Base-by-base conservation (phyloP, 306 rosid species). In the Malus asiatica region DNA sequence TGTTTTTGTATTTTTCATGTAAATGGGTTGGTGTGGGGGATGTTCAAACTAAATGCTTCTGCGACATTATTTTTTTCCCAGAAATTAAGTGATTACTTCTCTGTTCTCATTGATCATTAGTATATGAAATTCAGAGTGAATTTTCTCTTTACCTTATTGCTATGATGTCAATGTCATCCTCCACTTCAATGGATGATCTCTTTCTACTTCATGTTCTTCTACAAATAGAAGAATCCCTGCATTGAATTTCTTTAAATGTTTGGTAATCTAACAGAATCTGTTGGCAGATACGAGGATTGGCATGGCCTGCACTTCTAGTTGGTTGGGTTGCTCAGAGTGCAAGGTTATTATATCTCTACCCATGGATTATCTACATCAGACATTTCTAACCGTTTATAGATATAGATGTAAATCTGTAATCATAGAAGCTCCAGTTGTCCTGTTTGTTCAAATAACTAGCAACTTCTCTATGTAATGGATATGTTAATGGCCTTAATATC, bases 311-410 rank as follows among this genome's bases (percentile, higher is more conserved):
- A 75, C 68, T 89, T 79, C 93, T 91, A 78, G 73, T 84, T 72
- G 96, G 93, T 76, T 83, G 83, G 84, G 88, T 91, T 81, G 84
- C 96, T 81, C 96, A 91, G 48, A 89, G 93, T 87, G 96, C 96
- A 81, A 91, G 96, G 96, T 90, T 70, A 71, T 16, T 64, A 35
- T 27, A 72, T 62, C 83, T 72, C 66, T 58, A 63, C 76, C 78
- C 27, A 27, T 78, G 68, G 33, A 48, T 82, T 53, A 35, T 73
- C 59, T 62, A 53, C 71, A 53, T 22, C 42, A 58, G n/a, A 68
- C 69, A 19, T 68, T 66, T 45, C 27, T 52, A 51, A 20, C 33
- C 15, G 6, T 53, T 53, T 4, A n/a, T 23, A 70, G 8, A 51
- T 30, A 30, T 70, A 70, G 44, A 70, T 1, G 29, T 29, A 51